Evolutionary conservation across 2,329 filamentous ascomycete genomes (phyloP).

Genomic region (Hypoxylon rubiginosum): DNA sequence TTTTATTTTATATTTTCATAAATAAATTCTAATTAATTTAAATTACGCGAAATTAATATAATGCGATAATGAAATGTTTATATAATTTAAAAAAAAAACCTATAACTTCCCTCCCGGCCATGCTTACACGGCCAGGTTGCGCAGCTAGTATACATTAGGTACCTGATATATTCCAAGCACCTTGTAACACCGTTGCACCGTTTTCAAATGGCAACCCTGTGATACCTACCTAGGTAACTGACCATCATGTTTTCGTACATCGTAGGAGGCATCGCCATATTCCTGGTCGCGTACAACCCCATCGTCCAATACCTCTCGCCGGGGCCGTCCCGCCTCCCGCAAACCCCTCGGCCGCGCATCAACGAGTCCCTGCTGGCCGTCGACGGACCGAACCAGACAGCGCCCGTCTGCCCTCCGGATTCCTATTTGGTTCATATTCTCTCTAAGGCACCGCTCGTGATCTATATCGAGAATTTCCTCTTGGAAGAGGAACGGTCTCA

Average conservation of each 20-base stretch:
- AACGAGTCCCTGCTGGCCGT: constrained; percentile 66
- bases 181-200: background rate
- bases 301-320: constrained; percentile 55
- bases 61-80: too few relatives aligned
- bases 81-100: too few relatives aligned
- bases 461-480: constrained; percentile 68
- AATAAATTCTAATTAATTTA: too few relatives aligned
- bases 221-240: background rate
- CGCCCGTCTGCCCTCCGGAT: constrained; percentile 55
- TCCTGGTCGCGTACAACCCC: constrained; percentile 62
- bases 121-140: too few relatives aligned
- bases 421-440: constrained; percentile 63
- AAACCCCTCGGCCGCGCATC: constrained; percentile 60
- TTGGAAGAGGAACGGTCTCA: constrained; percentile 60
- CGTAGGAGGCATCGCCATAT: constrained; percentile 57
- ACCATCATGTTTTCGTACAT: constrained; percentile 61
- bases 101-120: too few relatives aligned
- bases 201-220: constrained; percentile 11
- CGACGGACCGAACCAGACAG: constrained; percentile 56
- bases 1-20: too few relatives aligned
- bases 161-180: background rate
- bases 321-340: constrained; percentile 49
- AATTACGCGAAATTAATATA: too few relatives aligned
- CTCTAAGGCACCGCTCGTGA: constrained; percentile 64
- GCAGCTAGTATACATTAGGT: too few relatives aligned